A percentile compares a stretch with the other conserved stretches of the same genome.
phyloP scores from a whole-genome alignment of 106 monocot genomes.

The Dioscorea zingiberensis region DNA sequence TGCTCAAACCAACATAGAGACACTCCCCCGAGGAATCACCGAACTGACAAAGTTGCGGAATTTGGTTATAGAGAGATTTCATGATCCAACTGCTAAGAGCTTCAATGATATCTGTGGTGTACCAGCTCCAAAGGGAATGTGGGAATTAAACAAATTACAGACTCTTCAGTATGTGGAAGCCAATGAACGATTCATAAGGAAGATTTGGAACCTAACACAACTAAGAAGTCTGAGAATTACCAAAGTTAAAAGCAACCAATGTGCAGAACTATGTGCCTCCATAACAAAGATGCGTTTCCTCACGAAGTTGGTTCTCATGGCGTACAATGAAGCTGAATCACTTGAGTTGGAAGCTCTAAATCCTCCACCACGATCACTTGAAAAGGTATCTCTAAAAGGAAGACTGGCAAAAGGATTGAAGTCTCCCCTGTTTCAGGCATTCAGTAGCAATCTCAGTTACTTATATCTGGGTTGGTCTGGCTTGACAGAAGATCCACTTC shows the following conservation, averaged over 20 bases:
- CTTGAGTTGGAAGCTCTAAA: not conserved
- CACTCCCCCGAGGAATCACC: constrained; percentile 9
- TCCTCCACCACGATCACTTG: not conserved
- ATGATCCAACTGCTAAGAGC: not conserved
- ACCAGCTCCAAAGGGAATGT: not conserved
- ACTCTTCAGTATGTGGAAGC: constrained; percentile 15
- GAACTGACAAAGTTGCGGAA: constrained; percentile 21
- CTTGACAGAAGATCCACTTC: constrained; percentile 9
- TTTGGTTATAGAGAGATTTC: not conserved
- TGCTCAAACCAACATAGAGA: not conserved
- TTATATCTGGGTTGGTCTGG: constrained; percentile 7
- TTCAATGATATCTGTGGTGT: not conserved
- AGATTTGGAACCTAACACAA: constrained; percentile 10
- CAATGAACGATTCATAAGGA: not conserved
- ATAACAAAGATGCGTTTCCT: constrained; percentile 17
- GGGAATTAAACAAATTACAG: constrained; percentile 9
- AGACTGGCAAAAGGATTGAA: not conserved
- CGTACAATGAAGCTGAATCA: not conserved
- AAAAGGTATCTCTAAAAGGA: not conserved
- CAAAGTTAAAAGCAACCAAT: constrained; percentile 9
- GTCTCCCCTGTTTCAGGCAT: not conserved
- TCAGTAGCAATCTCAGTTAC: not conserved
- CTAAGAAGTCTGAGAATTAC: constrained; percentile 15
- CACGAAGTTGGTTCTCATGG: constrained; percentile 1
- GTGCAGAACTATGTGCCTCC: constrained; percentile 2